Percentiles rank a stretch among this genome's conserved stretches.
phyloP scores from a whole-genome alignment of 345 rosid genomes.

The Eucalyptus camaldulensis region DNA sequence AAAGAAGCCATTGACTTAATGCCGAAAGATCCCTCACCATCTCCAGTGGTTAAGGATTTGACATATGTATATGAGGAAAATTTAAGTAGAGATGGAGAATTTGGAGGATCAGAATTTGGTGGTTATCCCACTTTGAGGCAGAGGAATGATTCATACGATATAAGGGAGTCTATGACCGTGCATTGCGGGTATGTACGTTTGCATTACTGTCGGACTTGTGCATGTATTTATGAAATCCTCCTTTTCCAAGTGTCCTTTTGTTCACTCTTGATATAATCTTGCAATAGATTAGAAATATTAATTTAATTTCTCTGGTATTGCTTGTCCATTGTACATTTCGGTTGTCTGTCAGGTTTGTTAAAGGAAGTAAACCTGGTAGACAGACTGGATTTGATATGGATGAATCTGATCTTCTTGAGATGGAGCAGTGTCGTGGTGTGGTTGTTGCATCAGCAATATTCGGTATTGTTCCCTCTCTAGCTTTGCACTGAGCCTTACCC shows the following conservation, averaged over 20 bases:
- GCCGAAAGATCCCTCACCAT: slow-evolving; percentile 78
- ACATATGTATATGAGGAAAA: slow-evolving; percentile 67
- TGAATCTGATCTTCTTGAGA: slow-evolving; percentile 67
- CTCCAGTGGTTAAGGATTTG: slow-evolving; percentile 66
- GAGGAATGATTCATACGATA: slow-evolving; percentile 73
- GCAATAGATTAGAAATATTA: background rate
- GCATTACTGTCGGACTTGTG: background rate
- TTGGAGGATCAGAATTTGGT: slow-evolving; percentile 98
- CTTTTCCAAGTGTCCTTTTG: background rate
- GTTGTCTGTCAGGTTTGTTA: slow-evolving; percentile 51
- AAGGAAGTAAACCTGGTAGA: slow-evolving; percentile 74
- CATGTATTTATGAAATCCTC: background rate
- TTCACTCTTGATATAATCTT: background rate
- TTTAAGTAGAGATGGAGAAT: slow-evolving; percentile 44
- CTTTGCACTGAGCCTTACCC: background rate
- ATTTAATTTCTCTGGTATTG: background rate
- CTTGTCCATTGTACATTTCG: background rate
- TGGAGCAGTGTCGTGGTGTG: slow-evolving; percentile 83
- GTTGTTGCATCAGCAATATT: slow-evolving; percentile 97
- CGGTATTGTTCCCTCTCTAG: slow-evolving; percentile 32
- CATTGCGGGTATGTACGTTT: slow-evolving; percentile 77
- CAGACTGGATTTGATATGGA: slow-evolving; percentile 85
- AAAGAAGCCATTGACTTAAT: slow-evolving; percentile 84
- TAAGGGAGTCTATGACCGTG: slow-evolving; percentile 73
- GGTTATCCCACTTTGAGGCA: slow-evolving; percentile 85